Evolutionary conservation across 768 basidiomycete species (phyloP), one percentile per base, ranked within the genome.

Genomic region (Pisolithus sp.): DNA sequence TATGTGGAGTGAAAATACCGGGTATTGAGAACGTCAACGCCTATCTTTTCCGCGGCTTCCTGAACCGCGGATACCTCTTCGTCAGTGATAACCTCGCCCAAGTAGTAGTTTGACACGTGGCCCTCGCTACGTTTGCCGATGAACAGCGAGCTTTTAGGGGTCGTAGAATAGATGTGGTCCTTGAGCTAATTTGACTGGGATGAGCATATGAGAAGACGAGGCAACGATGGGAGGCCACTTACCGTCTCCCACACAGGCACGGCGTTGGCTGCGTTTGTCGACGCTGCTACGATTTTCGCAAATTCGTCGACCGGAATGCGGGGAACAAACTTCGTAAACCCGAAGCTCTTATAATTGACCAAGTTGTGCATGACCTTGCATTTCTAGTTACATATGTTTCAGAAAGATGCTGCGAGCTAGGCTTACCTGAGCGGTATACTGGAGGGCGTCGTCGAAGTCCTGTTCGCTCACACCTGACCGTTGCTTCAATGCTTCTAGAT

Each of bases 81-180:
- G 53, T 91, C 86, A n/a, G 77, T 75, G 20, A 86, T 80, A 9
- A 77, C 63, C 53, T 86, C 76, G 1, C 89, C 89, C 24, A 85
- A 80, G 62, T 94, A 94, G 67, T 93, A 94, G 63, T 91, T 89
- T 28, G 85, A 88, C 48, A 89, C 64, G 53, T 93, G 89, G 1
- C 91, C 91, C 20, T 81, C 73, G 49, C 68, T 74, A 41, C 83
- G 86, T 64, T 93, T 92, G 48, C 91, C 91, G 56, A 94, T 85
- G 65, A 79, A 83, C 52, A 90, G 74, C 47, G 76, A 79, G 1
- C 76, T 66, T 62, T 88, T 83, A 2, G 91, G 90, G 23, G 68
- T 61, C 12, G 75, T 59, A 2, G 83, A 72, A 64, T 91, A 93
- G 41, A 93, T 86, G 62, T 89, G 81, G 1, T 76, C 81, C 65